phyloP scores from a whole-genome alignment of 2,329 filamentous ascomycete species.

The Fusarium tjaetaba region DNA sequence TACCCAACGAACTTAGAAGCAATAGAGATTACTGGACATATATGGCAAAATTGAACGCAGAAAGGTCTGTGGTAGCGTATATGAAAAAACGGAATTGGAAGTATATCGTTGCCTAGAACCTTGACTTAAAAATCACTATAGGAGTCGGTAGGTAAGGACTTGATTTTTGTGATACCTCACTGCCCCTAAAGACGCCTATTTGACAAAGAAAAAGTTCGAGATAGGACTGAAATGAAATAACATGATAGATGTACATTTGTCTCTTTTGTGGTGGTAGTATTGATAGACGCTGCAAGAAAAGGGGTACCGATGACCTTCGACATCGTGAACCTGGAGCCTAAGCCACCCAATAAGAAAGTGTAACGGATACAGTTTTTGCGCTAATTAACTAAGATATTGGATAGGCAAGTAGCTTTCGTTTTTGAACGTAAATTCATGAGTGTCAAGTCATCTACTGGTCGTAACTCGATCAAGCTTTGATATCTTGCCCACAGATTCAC shows the following conservation, averaged over 20 bases:
- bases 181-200: background rate
- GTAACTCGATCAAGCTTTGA: background rate
- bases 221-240: background rate
- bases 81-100: background rate
- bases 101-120: background rate
- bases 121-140: background rate
- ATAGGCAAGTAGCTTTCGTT: background rate
- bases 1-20: background rate
- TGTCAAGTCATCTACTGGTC: background rate
- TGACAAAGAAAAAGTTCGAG: accelerated
- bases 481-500: background rate
- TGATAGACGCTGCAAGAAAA: background rate
- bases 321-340: background rate
- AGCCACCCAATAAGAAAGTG: background rate
- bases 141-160: background rate
- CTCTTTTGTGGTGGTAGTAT: background rate
- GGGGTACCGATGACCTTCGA: background rate
- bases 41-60: background rate
- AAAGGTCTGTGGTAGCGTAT: background rate
- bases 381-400: background rate
- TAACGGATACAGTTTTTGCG: background rate
- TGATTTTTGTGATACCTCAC: background rate
- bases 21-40: background rate
- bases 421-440: background rate
- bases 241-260: background rate